Conservation (phyloP, 73 alveolate species). For the Effrenium voratum region DNA sequence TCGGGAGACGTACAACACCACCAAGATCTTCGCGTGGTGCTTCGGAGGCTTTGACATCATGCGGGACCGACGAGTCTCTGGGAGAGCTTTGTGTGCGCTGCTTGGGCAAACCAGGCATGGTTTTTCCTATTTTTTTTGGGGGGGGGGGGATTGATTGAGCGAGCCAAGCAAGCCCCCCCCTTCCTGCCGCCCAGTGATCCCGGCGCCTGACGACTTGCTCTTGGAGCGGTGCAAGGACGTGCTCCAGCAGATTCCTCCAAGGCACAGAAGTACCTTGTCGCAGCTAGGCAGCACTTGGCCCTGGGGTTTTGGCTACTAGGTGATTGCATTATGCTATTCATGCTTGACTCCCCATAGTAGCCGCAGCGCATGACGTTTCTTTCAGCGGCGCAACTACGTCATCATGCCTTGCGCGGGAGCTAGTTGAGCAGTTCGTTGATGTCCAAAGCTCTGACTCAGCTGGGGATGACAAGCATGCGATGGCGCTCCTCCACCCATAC, state of each 20-base stretch:
- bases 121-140: background rate
- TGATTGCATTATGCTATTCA: too few species aligned
- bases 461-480: background rate
- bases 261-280: background rate
- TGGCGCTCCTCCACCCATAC: background rate
- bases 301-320: background rate
- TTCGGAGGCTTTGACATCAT: slow-evolving; percentile 13
- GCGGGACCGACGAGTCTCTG: background rate
- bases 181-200: background rate
- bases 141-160: too few species aligned
- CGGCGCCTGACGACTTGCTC: background rate
- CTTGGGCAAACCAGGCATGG: background rate
- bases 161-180: too few species aligned
- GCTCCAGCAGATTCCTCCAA: background rate
- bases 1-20: slow-evolving; percentile 3
- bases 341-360: background rate
- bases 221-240: background rate
- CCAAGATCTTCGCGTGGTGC: background rate
- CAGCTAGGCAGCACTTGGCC: background rate
- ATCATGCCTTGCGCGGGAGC: slow-evolving; percentile 36
- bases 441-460: background rate
- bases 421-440: slow-evolving; percentile 30
- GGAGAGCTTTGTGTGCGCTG: background rate
- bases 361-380: background rate
- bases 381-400: background rate